phyloP scores from a whole-genome alignment of 2,329 filamentous ascomycete species.

The Xylariomycetidae sp. region DNA sequence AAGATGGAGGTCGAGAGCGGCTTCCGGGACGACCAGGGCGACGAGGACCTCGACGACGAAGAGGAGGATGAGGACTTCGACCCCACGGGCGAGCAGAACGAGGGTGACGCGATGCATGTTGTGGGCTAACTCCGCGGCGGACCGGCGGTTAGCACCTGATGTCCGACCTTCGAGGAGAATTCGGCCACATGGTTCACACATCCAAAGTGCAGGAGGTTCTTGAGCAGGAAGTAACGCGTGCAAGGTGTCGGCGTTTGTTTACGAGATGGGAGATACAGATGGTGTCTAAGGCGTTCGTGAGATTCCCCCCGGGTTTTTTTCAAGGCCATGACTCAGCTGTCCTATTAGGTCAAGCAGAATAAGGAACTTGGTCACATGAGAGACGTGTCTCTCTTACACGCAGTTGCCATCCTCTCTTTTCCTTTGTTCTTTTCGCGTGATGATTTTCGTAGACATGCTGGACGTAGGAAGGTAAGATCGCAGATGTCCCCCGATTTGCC shows the following conservation, averaged over 20 bases:
- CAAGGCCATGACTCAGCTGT: constrained; percentile 2
- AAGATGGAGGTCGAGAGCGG: constrained; percentile 70
- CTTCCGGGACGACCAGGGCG: constrained; percentile 65
- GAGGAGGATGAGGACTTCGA: constrained; percentile 35
- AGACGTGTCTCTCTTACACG: too few relatives aligned
- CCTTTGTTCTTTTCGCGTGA: too few relatives aligned
- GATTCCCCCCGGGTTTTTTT: constrained; percentile 14
- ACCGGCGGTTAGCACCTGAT: too few relatives aligned
- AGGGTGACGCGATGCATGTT: constrained; percentile 24
- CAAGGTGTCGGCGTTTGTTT: constrained; percentile 16
- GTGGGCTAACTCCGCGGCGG: constrained; percentile 14
- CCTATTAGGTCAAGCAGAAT: constrained; percentile 6
- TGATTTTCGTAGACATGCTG: too few relatives aligned
- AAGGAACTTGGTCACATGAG: too few relatives aligned
- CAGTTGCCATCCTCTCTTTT: too few relatives aligned
- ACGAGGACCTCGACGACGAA: constrained; percentile 57
- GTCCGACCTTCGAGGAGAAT: too few relatives aligned
- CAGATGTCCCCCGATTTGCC: too few relatives aligned
- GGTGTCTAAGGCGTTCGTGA: constrained; percentile 16
- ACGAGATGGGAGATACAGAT: constrained; percentile 11
- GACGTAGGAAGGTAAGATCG: too few relatives aligned
- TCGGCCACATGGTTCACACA: constrained; percentile 1
- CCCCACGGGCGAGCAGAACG: constrained; percentile 29
- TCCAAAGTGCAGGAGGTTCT: too few relatives aligned
- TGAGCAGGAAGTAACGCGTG: background rate